Conservation (phyloP, 257 asterid genomes). For the Asclepias syriaca region DNA sequence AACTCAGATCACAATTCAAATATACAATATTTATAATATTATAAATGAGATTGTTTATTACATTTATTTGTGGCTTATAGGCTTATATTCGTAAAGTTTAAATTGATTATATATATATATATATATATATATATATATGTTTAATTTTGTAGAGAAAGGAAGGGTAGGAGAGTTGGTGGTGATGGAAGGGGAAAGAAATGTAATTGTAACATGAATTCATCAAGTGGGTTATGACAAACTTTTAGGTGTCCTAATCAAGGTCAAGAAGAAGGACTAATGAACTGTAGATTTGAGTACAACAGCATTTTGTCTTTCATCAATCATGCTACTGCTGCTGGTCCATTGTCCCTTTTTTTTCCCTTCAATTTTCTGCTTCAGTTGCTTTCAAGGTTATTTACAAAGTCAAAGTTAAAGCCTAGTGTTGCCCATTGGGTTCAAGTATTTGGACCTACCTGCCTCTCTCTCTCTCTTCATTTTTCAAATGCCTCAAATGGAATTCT, state of each 20-base stretch:
- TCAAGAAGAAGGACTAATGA: neutral
- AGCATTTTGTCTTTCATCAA: constrained; percentile 2
- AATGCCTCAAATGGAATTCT: too few relatives aligned
- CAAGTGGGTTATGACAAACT: neutral
- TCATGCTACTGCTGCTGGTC: neutral
- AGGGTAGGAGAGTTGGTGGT: too few relatives aligned
- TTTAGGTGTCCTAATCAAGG: neutral
- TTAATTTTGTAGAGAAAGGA: too few relatives aligned
- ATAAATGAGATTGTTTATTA: too few relatives aligned
- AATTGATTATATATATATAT: too few relatives aligned
- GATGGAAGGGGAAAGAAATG: too few relatives aligned
- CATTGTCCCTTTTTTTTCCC: neutral
- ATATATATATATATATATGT: too few relatives aligned
- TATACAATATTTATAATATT: too few relatives aligned
- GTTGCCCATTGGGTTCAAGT: neutral
- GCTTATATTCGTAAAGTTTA: too few relatives aligned
- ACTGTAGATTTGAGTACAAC: neutral
- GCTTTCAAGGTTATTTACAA: constrained; percentile 7
- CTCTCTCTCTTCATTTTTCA: too few relatives aligned
- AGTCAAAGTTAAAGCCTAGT: neutral
- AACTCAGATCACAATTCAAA: too few relatives aligned
- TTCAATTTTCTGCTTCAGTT: neutral
- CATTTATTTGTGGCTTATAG: too few relatives aligned
- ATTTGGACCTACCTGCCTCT: neutral
- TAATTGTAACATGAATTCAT: neutral